Evolutionary conservation across 371 early-diverging fungal species (phyloP), one percentile per base, ranked within the genome.

Genomic region (Dinochytrium kinnereticum): DNA sequence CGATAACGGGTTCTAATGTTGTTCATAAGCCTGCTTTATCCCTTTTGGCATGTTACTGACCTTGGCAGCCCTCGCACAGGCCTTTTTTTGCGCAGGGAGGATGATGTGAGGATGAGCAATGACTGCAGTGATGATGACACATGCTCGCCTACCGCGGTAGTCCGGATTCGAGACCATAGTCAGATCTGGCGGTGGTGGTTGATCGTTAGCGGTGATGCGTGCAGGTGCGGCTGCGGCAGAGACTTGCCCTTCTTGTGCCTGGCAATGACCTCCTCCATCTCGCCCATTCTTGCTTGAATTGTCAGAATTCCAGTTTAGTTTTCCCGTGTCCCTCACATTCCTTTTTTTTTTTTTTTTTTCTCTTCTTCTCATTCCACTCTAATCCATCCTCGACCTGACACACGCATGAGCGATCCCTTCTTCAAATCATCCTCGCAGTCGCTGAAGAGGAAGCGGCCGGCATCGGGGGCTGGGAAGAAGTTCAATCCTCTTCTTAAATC

Each of bases 111-210:
- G 10, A 13, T n/a, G 5, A 10, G n/a, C 10, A 57, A 57, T 13
- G 57, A 26, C 10, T 30, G 24, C 57, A 57, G n/a, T 57, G 7
- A 57, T 57, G 57, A 24, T 30, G 57, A 24, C 24, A n/a, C n/a
- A n/a, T 44, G 44, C 7, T 44, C 44, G 44, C 44, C 7, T 44
- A 66, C 66, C 66, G 19, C 66, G 38, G 28, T 66, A 66, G 26
- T 66, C 66, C 2, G 66, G 66, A 66, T 66, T 66, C 19, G 66
- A 38, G 44, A 66, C 30, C 66, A 66, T 66, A 2, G 66, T 66
- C 30, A 66, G 44, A 44, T 66, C 66, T 66, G 44, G 7, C 2
- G 36, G n/a, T n/a, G n/a, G n/a, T n/a, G n/a, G n/a, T n/a, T n/a
- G n/a, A n/a, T n/a, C n/a, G n/a, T n/a, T n/a, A n/a, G n/a, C n/a